These are phyloP conservation scores for Populus hybrid DNA, from an alignment of 441 rosid species.

Conservation along the genomic window DNA sequence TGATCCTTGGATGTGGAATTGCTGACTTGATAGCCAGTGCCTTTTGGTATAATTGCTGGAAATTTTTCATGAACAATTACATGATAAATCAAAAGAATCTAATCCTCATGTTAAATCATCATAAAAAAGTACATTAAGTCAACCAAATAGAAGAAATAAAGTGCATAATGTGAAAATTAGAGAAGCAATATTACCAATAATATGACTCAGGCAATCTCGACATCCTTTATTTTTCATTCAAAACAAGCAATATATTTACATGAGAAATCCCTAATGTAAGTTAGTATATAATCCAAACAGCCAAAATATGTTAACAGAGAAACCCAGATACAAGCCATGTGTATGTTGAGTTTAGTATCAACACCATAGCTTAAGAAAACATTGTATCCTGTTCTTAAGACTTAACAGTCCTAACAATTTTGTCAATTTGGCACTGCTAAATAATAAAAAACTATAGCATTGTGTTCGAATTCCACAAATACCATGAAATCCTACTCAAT, in stretches of 20 bases:
- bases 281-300: not conserved
- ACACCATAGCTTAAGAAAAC: not conserved
- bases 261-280: not conserved
- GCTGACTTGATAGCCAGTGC: conserved; percentile 99
- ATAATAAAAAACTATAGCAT: not conserved
- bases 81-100: not conserved
- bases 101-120: not conserved
- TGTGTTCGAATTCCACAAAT: not conserved
- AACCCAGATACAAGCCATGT: not conserved
- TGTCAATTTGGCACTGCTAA: not conserved
- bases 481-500: not conserved
- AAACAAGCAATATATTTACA: not conserved
- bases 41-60: conserved; percentile 92
- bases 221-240: not conserved
- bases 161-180: not conserved
- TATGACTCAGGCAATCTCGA: not conserved
- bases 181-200: not conserved
- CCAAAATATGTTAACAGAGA: not conserved
- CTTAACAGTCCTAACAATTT: not conserved
- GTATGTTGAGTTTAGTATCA: not conserved
- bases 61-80: not conserved
- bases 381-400: not conserved
- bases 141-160: not conserved
- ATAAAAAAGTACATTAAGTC: not conserved
- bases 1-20: conserved; percentile 98